These are phyloP conservation scores for Meredithiella fracta DNA, from an alignment of 2,329 filamentous ascomycete genomes.

Conservation along the genomic window DNA sequence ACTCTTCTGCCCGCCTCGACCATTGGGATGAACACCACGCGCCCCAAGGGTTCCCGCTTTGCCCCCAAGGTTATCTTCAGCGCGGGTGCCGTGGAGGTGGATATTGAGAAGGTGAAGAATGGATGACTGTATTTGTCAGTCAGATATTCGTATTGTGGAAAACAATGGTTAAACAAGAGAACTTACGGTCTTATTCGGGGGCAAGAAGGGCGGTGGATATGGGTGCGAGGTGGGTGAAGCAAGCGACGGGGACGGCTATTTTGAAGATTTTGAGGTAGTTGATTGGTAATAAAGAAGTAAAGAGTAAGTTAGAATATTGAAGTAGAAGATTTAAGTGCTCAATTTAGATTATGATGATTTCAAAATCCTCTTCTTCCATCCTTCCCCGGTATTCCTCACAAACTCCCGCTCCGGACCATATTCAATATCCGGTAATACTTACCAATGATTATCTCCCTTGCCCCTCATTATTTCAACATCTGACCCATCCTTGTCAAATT, in stretches of 20 bases:
- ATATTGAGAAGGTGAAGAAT: conserved; percentile 7
- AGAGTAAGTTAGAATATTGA: neutral
- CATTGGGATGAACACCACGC: conserved; percentile 10
- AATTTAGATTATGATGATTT: too few relatives aligned
- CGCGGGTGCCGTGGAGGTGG: conserved; percentile 3
- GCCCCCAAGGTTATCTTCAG: conserved; percentile 3
- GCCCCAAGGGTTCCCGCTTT: neutral
- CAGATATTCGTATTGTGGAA: too few relatives aligned
- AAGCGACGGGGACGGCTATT: conserved; percentile 14
- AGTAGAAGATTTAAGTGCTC: too few relatives aligned
- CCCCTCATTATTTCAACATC: too few relatives aligned
- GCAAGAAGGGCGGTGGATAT: conserved; percentile 9
- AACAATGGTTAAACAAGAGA: too few relatives aligned
- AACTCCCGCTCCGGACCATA: too few relatives aligned
- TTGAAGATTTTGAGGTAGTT: neutral
- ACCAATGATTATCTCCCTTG: too few relatives aligned
- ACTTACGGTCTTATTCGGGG: conserved; percentile 14
- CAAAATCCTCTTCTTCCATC: too few relatives aligned
- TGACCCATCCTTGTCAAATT: too few relatives aligned
- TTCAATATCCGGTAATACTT: too few relatives aligned
- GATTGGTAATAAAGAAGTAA: neutral
- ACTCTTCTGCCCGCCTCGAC: conserved; percentile 1
- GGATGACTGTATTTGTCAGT: too few relatives aligned
- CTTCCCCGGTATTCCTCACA: too few relatives aligned
- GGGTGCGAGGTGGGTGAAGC: conserved; percentile 11